Evolutionary conservation across 192 early-diverging fungal genomes (phyloP).

Genomic region (Rhizophagus sp.): DNA sequence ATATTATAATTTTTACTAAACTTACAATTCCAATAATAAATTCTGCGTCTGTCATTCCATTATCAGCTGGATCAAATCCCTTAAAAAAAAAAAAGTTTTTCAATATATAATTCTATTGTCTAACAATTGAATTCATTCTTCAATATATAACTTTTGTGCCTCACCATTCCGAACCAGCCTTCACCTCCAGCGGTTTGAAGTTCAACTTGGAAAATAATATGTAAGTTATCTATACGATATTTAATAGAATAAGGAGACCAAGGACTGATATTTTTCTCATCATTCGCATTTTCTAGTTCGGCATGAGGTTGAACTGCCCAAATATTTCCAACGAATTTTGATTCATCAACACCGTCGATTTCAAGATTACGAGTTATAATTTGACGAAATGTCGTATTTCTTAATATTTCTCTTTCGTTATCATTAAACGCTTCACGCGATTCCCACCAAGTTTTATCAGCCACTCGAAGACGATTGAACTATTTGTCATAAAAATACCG

Average conservation of each 20-base stretch:
- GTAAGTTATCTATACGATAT: not conserved
- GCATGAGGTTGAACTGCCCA: constrained; percentile 10
- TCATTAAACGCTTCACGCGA: constrained; percentile 44
- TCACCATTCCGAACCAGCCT: constrained; percentile 25
- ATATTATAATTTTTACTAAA: not conserved
- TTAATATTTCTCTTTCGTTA: constrained; percentile 33
- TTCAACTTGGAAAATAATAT: not conserved
- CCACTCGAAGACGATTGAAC: constrained; percentile 47
- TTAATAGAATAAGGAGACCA: not conserved
- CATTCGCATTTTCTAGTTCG: not conserved
- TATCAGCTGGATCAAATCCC: constrained; percentile 12
- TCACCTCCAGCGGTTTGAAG: not conserved
- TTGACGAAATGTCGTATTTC: constrained; percentile 31
- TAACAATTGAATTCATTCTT: too few relatives aligned
- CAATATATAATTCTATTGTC: too few relatives aligned
- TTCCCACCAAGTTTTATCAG: constrained; percentile 57
- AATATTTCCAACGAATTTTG: not conserved
- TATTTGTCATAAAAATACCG: constrained; percentile 20
- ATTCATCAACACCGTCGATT: not conserved
- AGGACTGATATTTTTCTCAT: not conserved
- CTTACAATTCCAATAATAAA: constrained; percentile 19
- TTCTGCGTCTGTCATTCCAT: constrained; percentile 17
- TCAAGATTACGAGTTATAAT: constrained; percentile 6
- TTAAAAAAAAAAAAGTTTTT: not conserved
- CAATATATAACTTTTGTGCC: not conserved